A percentile compares a stretch with the other conserved stretches of the same genome.
phyloP scores from a whole-genome alignment of 2,329 filamentous ascomycete genomes.

The Xylaria sp. region DNA sequence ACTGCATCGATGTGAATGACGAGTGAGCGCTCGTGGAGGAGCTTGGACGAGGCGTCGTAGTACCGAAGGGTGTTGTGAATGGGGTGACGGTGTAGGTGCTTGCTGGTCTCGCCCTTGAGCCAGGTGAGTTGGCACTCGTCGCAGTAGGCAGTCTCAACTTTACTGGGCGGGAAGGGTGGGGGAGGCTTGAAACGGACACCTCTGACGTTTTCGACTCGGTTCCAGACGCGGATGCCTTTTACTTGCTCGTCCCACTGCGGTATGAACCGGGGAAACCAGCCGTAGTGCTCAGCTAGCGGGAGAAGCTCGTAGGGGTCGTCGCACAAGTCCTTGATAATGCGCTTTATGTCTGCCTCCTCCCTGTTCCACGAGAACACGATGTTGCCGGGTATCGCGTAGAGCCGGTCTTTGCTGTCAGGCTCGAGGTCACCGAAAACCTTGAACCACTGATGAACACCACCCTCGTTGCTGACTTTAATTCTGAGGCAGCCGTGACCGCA shows the following conservation, averaged over 20 bases:
- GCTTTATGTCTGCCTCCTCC: not conserved
- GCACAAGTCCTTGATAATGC: not conserved
- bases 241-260: constrained; percentile 16
- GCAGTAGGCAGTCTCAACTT: constrained; percentile 1
- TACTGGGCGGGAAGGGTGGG: not conserved
- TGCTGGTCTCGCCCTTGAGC: not conserved
- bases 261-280: constrained; percentile 7
- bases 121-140: constrained; percentile 8
- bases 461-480: not conserved
- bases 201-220: not conserved
- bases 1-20: constrained; percentile 3
- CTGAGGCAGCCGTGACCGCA: not conserved
- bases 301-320: not conserved
- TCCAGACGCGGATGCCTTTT: not conserved
- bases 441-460: not conserved
- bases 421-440: not conserved
- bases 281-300: not conserved
- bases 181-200: constrained; percentile 2
- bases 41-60: not conserved
- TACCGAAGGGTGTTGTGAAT: not conserved
- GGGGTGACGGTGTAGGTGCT: not conserved
- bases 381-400: not conserved
- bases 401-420: not conserved
- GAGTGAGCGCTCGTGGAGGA: constrained; percentile 2
- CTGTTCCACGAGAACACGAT: not conserved